These are phyloP conservation scores for Aspergillus steynii DNA, from an alignment of 495 filamentous ascomycete species.

Conservation along the genomic window DNA sequence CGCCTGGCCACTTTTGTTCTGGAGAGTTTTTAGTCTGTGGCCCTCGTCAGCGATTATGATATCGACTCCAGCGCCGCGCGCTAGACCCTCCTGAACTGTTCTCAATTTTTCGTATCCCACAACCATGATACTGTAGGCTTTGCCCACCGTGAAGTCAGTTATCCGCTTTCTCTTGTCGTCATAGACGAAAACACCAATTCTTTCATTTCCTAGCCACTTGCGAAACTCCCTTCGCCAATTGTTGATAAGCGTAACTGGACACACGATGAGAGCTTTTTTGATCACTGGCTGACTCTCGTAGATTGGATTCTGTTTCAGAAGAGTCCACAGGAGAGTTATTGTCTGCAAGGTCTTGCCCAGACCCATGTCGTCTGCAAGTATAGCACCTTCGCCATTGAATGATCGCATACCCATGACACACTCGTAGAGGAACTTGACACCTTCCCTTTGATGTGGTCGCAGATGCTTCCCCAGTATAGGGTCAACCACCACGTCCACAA, in stretches of 20 bases:
- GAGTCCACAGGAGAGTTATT: constrained; percentile 76
- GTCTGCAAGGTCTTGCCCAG: constrained; percentile 80
- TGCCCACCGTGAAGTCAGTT: constrained; percentile 77
- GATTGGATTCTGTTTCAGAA: constrained; percentile 78
- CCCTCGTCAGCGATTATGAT: constrained; percentile 84
- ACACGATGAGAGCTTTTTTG: constrained; percentile 79
- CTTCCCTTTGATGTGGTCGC: constrained; percentile 74
- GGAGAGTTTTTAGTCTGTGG: constrained; percentile 76
- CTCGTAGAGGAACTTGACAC: constrained; percentile 78
- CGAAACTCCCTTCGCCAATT: constrained; percentile 81
- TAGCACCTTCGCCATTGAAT: constrained; percentile 72
- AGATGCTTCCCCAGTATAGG: constrained; percentile 66
- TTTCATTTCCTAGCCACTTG: constrained; percentile 79
- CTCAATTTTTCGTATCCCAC: constrained; percentile 80
- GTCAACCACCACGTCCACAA: constrained; percentile 83
- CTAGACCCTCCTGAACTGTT: constrained; percentile 65
- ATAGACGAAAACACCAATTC: constrained; percentile 73
- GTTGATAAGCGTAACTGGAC: constrained; percentile 74
- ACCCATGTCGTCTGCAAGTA: constrained; percentile 84
- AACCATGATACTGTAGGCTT: constrained; percentile 75
- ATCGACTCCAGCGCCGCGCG: constrained; percentile 64
- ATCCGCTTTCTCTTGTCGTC: constrained; percentile 66
- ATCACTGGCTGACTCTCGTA: constrained; percentile 62
- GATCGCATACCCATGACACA: constrained; percentile 79
- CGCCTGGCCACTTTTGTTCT: constrained; percentile 77